Conservation (phyloP, 73 alveolate genomes). For the Durusdinium trenchii region DNA sequence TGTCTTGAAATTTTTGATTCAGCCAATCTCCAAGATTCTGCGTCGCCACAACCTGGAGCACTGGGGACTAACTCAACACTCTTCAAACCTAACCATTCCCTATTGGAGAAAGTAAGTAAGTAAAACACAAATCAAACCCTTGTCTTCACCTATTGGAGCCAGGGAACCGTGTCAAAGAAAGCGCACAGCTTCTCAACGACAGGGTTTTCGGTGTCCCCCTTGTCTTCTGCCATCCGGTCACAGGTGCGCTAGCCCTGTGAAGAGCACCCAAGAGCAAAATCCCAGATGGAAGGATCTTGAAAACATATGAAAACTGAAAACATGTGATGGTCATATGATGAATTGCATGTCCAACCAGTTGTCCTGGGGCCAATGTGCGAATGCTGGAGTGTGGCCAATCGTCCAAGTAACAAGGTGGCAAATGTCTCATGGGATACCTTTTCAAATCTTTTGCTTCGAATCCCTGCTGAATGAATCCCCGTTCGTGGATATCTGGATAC, state of each 20-base stretch:
- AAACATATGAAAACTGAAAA: no score
- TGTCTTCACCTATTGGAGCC: not conserved
- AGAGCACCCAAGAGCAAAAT: no score
- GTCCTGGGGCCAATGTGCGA: no score
- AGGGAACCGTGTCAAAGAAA: slow-evolving; percentile 2
- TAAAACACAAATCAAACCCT: not conserved
- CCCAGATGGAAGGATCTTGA: no score
- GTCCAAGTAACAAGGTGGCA: not conserved
- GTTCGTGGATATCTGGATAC: not conserved
- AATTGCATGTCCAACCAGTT: not conserved
- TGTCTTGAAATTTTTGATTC: not conserved
- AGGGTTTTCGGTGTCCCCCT: not conserved
- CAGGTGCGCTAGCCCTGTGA: no score
- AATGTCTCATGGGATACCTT: no score
- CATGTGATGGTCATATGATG: not conserved
- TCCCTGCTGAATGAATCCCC: not conserved
- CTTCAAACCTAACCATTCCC: not conserved
- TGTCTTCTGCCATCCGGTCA: not conserved
- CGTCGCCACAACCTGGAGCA: not conserved
- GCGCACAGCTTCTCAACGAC: slow-evolving; percentile 27
- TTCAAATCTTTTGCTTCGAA: no score
- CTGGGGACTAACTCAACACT: not conserved
- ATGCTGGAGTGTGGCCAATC: no score
- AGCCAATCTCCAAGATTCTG: not conserved
- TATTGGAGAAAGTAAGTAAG: not conserved